Evolutionary conservation across 2,329 filamentous ascomycete species (phyloP), one percentile per base, ranked within the genome.

Genomic region (Chaetothyriales sp.): DNA sequence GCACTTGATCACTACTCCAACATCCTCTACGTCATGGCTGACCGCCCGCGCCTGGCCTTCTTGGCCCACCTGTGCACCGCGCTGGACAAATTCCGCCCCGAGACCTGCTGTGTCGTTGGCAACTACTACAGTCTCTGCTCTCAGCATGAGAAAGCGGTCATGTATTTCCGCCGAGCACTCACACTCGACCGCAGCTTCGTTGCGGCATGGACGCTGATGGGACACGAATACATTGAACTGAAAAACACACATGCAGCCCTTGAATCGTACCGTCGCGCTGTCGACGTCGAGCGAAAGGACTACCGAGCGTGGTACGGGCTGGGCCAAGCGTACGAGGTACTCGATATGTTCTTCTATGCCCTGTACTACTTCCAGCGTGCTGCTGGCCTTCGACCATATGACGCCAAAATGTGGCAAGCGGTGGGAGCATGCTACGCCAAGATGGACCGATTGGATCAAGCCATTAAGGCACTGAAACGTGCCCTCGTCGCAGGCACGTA

Each of bases 231-330:
- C 61, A 89, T 97, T 50, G 92, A 98, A 68, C 82, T 98, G 69
- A 98, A 97, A 65, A 98, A 98, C 65, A 97, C 90, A 0, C 92
- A 98, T 63, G 90, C 92, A 0, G 92, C 92, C 7, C 97, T 98
- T 56, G 92, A 98, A 67, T 94, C 88, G 1, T 98, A 98, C 64
- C 82, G 92, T 1, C 83, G 92, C 44, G 92, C 92, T 1, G 90
- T 98, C 1, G 92, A 98, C 62, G 87, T 92, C 60, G 97, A 98
- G 64, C 81, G 90, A 33, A 87, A 92, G 61, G 92, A 98, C 66
- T 97, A 97, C 66, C 85, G 92, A 52, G 92, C 92, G 3, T 98
- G 92, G 92, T 97, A 98, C 65, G 92, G 92, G 33, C 75, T 98
- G 0, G 92, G 92, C 0, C 90, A 97, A 66, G 94, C 92, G 1